Conservation (phyloP, 495 filamentous ascomycete species). For the Pyrenopolyporus hunteri region DNA sequence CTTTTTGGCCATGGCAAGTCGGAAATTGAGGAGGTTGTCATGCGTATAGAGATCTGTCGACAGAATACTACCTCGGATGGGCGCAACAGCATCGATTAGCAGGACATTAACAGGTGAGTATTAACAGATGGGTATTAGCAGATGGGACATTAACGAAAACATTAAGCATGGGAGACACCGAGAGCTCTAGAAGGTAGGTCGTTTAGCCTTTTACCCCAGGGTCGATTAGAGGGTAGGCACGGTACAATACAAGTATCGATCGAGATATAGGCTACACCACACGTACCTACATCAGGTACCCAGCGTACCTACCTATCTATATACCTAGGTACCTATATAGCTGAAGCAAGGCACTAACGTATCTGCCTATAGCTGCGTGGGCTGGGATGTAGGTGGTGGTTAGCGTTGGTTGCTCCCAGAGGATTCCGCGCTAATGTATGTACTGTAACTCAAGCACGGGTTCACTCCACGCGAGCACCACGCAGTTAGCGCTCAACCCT, state of each 20-base stretch:
- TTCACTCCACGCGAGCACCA: conserved; percentile 2
- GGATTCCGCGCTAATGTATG: conserved; percentile 1
- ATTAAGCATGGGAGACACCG: not conserved
- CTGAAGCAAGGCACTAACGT: no score
- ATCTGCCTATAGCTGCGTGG: no score
- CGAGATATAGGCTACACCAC: no score
- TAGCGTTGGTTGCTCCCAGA: not conserved
- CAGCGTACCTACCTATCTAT: no score
- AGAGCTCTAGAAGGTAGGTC: no score
- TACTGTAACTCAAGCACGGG: conserved; percentile 2
- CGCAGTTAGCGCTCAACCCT: conserved; percentile 1
- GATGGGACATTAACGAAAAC: not conserved
- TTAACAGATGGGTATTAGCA: no score
- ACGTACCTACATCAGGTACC: no score
- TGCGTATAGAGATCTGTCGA: conserved; percentile 36
- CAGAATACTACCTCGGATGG: conserved; percentile 18
- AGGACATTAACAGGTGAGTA: no score
- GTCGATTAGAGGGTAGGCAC: no score
- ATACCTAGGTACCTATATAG: no score
- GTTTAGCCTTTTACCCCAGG: no score
- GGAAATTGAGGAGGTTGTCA: conserved; percentile 42
- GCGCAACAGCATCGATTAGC: not conserved
- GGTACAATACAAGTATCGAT: no score
- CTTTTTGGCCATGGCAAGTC: conserved; percentile 62
- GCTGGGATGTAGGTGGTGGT: not conserved